Evolutionary conservation across 2,329 filamentous ascomycete genomes (phyloP).

Genomic region (Curvularia sp.): DNA sequence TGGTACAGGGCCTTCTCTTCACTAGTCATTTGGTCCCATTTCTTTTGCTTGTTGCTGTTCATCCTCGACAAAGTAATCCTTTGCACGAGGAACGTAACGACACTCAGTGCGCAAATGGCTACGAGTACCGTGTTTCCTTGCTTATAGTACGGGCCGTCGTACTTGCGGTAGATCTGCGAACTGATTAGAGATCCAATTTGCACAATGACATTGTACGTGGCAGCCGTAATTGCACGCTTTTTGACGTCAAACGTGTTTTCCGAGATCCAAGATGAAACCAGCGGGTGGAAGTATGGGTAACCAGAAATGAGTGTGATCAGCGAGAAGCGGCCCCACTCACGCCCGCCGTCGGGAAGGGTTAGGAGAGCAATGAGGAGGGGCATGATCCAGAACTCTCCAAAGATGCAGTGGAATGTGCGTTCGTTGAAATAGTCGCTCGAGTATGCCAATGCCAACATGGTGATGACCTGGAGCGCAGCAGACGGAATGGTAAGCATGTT

Average conservation of each 20-base stretch:
- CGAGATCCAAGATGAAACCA: constrained; percentile 66
- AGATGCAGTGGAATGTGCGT: constrained; percentile 57
- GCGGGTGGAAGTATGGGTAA: constrained; percentile 60
- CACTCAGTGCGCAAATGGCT: constrained; percentile 57
- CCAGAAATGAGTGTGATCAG: constrained; percentile 50
- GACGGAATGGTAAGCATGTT: constrained; percentile 53
- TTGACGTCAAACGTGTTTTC: constrained; percentile 69
- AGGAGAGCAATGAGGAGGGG: constrained; percentile 51
- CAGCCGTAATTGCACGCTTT: constrained; percentile 67
- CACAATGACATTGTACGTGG: constrained; percentile 65
- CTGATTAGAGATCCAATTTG: constrained; percentile 52
- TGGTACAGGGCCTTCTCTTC: constrained; percentile 61
- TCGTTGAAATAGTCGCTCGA: constrained; percentile 60
- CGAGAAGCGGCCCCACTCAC: constrained; percentile 50
- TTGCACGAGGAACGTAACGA: constrained; percentile 59
- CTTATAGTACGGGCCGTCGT: constrained; percentile 62
- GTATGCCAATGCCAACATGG: constrained; percentile 53
- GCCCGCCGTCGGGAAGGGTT: constrained; percentile 42
- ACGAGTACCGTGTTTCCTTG: constrained; percentile 62
- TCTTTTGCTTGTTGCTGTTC: constrained; percentile 49
- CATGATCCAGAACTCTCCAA: constrained; percentile 53
- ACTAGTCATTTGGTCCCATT: constrained; percentile 59
- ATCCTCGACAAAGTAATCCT: constrained; percentile 50
- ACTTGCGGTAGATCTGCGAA: constrained; percentile 58
- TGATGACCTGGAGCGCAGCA: constrained; percentile 59